Percentiles rank a stretch among this genome's conserved stretches.
These are phyloP conservation scores for Trichoderma atrobrunneum DNA, from an alignment of 2,329 filamentous ascomycete genomes.

Conservation along the genomic window DNA sequence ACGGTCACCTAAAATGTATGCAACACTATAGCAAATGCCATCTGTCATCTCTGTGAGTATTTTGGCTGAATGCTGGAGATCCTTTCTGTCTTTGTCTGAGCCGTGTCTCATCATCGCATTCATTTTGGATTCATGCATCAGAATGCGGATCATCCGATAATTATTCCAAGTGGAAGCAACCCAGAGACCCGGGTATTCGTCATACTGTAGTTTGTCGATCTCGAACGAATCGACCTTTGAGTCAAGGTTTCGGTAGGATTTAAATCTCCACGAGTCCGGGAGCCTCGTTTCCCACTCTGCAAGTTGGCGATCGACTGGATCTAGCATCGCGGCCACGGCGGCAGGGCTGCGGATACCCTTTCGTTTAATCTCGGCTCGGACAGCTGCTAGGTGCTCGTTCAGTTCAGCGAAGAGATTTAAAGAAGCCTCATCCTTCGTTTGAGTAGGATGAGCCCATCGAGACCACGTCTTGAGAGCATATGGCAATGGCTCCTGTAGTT, in stretches of 20 bases:
- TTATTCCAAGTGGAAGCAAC: not conserved
- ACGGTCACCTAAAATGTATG: slow-evolving; percentile 23
- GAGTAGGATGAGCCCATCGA: not conserved
- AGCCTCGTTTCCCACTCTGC: not conserved
- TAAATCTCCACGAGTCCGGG: not conserved
- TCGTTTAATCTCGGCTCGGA: not conserved
- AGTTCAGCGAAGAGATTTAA: not conserved
- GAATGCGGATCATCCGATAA: not conserved
- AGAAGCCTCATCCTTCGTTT: not conserved
- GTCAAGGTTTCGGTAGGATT: not conserved
- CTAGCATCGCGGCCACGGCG: not conserved
- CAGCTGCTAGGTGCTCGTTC: not conserved
- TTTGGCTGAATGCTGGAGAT: slow-evolving; percentile 17
- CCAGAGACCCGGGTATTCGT: not conserved
- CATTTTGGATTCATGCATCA: not conserved
- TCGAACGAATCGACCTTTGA: not conserved
- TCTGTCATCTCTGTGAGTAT: slow-evolving; percentile 20
- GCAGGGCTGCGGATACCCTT: not conserved
- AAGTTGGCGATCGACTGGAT: not conserved
- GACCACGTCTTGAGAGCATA: not conserved
- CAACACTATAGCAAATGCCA: slow-evolving; percentile 22
- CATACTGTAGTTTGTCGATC: not conserved
- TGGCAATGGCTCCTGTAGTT: not conserved
- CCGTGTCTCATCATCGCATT: not conserved
- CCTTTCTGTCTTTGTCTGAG: not conserved